phyloP scores from a whole-genome alignment of 495 filamentous ascomycete genomes.

The Glarea lozoyensis region DNA sequence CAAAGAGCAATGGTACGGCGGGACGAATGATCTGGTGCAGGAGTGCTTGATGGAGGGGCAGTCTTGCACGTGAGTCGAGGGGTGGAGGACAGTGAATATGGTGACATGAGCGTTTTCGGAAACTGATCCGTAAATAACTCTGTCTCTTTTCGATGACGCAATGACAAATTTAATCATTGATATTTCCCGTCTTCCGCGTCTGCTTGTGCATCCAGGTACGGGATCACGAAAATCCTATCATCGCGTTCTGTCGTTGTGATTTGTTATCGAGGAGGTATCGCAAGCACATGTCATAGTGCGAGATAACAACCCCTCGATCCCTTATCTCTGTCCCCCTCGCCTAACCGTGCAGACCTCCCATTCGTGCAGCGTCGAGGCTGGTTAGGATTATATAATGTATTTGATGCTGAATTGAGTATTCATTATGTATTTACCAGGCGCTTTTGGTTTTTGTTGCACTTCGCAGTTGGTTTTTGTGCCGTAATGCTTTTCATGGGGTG shows the following conservation, averaged over 20 bases:
- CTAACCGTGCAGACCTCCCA: background rate
- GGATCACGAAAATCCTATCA: too few relatives aligned
- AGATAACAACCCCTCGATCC: background rate
- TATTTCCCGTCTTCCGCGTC: too few relatives aligned
- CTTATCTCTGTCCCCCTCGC: slow-evolving; percentile 1
- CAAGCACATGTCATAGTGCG: background rate
- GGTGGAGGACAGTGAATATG: background rate
- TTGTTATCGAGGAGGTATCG: background rate
- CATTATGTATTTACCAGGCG: background rate
- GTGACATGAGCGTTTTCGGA: background rate
- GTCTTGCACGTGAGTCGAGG: background rate
- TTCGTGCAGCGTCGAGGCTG: background rate
- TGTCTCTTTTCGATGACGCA: background rate
- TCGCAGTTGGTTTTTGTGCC: slow-evolving; percentile 1
- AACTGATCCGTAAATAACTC: background rate
- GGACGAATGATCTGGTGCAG: background rate
- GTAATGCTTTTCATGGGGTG: slow-evolving; percentile 6
- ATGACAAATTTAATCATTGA: too few relatives aligned
- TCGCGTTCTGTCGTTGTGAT: background rate
- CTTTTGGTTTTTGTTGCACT: slow-evolving; percentile 1
- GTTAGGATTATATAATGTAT: background rate
- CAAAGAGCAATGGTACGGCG: background rate
- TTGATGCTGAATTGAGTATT: too few relatives aligned
- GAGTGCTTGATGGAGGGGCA: background rate
- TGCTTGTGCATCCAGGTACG: too few relatives aligned